Evolutionary conservation across 164 flowering plant genomes (phyloP).

Genomic region (Macadamia integrifolia): DNA sequence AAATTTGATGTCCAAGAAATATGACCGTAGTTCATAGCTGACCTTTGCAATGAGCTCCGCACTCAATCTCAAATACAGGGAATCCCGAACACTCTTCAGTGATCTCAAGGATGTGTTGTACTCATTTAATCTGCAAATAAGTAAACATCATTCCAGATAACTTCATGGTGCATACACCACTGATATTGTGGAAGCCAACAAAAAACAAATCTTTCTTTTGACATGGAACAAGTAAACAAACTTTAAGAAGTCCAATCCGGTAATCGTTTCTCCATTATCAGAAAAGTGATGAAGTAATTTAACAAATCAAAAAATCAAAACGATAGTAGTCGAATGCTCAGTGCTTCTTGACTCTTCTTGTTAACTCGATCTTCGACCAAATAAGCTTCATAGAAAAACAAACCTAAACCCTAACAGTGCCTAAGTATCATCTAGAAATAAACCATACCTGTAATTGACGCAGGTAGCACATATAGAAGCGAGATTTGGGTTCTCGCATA

Average conservation of each 20-base stretch:
- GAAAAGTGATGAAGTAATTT: background rate
- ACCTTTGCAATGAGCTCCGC: slow-evolving; percentile 80
- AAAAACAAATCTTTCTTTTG: background rate
- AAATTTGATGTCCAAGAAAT: background rate
- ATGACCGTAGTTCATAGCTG: slow-evolving; percentile 5
- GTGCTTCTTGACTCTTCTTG: too few species aligned
- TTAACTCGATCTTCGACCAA: background rate
- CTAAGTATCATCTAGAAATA: background rate
- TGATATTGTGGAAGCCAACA: background rate
- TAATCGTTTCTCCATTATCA: background rate
- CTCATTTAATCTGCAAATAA: slow-evolving; percentile 60
- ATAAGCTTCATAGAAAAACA: background rate
- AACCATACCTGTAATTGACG: slow-evolving; percentile 64
- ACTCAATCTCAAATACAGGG: slow-evolving; percentile 47
- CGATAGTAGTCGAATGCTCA: too few species aligned
- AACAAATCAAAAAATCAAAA: background rate
- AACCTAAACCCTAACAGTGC: background rate
- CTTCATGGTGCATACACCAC: too few species aligned
- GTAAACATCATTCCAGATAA: background rate
- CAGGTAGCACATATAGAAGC: slow-evolving; percentile 66
- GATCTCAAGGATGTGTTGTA: slow-evolving; percentile 47
- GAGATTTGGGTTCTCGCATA: slow-evolving; percentile 62
- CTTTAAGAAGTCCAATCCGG: too few species aligned
- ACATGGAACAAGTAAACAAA: background rate
- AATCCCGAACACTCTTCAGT: slow-evolving; percentile 56